Evolutionary conservation across 805 yeast genomes (phyloP).

Genomic region (Kodamaea neixiangensis): DNA sequence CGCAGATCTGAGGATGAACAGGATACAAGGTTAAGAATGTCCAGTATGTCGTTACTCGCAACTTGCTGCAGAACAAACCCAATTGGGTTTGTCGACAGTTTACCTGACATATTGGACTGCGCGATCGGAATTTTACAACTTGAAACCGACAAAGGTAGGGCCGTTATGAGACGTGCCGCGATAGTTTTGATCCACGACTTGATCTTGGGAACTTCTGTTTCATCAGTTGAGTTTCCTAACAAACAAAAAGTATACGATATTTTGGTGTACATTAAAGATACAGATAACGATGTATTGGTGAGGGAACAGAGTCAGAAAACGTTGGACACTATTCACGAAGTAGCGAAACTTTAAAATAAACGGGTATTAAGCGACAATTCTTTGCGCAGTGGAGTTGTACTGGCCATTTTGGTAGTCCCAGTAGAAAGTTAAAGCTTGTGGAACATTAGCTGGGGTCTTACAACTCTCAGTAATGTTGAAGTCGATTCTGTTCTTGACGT

Average conservation of each 20-base stretch:
- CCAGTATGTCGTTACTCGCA: constrained; percentile 86
- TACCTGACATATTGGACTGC: constrained; percentile 69
- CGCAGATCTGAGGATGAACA: constrained; percentile 25
- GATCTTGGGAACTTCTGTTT: constrained; percentile 47
- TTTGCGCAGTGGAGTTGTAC: constrained; percentile 17
- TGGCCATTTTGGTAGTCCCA: constrained; percentile 38
- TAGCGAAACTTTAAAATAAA: constrained; percentile 18
- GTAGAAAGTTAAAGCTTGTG: constrained; percentile 33
- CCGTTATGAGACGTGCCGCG: constrained; percentile 74
- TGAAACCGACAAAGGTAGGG: constrained; percentile 48
- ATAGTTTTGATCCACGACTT: constrained; percentile 67
- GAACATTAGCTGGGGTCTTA: constrained; percentile 21
- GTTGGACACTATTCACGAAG: constrained; percentile 34
- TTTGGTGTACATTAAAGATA: constrained; percentile 46
- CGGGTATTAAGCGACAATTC: constrained; percentile 7
- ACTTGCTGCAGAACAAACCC: constrained; percentile 62
- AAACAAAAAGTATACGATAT: constrained; percentile 42
- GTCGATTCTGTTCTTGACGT: constrained; percentile 30
- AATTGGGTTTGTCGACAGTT: constrained; percentile 45
- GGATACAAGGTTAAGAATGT: constrained; percentile 74
- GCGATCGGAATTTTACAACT: constrained; percentile 70
- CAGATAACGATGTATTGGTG: constrained; percentile 58
- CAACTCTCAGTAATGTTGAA: constrained; percentile 30
- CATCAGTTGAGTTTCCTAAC: constrained; percentile 51
- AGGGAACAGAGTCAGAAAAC: constrained; percentile 55